Evolutionary conservation across 257 asterid species (phyloP).

Genomic region (Solanum megistacrolobum): DNA sequence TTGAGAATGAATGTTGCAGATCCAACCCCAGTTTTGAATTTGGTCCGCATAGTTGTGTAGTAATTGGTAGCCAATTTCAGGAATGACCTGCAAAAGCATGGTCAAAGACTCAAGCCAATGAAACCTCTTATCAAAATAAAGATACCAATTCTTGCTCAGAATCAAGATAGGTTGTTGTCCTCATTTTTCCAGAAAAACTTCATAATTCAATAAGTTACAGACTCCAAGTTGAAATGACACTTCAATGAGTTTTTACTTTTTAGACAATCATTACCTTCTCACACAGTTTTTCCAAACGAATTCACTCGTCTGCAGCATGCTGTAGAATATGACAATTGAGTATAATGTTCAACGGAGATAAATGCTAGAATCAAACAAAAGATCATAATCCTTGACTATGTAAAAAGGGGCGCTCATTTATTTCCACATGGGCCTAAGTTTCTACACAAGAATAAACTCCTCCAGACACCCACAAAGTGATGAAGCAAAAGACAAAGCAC

Average conservation of each 20-base stretch:
- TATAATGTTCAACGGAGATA: neutral
- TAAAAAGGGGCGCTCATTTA: neutral
- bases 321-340: conserved; percentile 28
- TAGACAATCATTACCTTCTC: conserved; percentile 39
- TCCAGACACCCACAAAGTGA: neutral
- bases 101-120: neutral
- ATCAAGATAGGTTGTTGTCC: neutral
- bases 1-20: conserved; percentile 61
- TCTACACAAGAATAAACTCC: neutral
- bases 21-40: conserved; percentile 84
- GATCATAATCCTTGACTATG: neutral
- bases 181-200: neutral
- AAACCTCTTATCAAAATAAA: neutral
- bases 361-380: conserved; percentile 2
- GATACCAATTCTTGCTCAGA: neutral
- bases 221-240: conserved; percentile 1
- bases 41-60: conserved; percentile 13
- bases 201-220: neutral
- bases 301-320: conserved; percentile 99
- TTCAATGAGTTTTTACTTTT: conserved; percentile 11
- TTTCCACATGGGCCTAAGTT: neutral
- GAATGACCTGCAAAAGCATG: conserved; percentile 14
- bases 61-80: neutral
- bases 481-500: neutral
- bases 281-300: conserved; percentile 77